Conservation (phyloP, 148 eudicot genomes). For the Rheum nobile region DNA sequence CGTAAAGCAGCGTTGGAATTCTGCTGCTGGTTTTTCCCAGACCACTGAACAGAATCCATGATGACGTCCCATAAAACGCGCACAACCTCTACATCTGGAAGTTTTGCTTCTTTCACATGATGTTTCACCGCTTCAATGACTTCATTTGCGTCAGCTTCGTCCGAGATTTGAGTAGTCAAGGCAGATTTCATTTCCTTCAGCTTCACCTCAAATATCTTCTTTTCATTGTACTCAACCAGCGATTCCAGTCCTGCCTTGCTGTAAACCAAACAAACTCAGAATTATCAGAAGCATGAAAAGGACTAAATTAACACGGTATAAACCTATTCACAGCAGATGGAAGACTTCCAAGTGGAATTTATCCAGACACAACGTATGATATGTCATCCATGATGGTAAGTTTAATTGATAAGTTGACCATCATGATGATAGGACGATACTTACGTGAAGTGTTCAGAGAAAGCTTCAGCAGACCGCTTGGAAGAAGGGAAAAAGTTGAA, state of each 20-base stretch:
- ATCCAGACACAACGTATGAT: no score
- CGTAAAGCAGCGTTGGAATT: slow-evolving; percentile 89
- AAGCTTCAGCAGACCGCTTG: slow-evolving; percentile 73
- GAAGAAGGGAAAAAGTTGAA: slow-evolving; percentile 82
- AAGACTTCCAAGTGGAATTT: no score
- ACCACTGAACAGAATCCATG: slow-evolving; percentile 99
- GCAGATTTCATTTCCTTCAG: slow-evolving; percentile 93
- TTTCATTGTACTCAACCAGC: slow-evolving; percentile 81
- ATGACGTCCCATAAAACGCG: slow-evolving; percentile 86
- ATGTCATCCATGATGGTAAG: no score
- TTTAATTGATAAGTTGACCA: neutral
- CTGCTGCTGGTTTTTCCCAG: slow-evolving; percentile 98
- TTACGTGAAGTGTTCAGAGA: slow-evolving; percentile 96
- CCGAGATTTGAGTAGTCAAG: slow-evolving; percentile 73
- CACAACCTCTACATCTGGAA: slow-evolving; percentile 90
- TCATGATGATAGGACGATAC: slow-evolving; percentile 13
- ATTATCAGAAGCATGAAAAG: neutral
- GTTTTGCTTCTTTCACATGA: slow-evolving; percentile 82
- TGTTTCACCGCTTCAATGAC: slow-evolving; percentile 79
- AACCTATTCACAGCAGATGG: no score
- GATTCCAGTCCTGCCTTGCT: slow-evolving; percentile 67
- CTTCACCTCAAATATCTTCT: slow-evolving; percentile 89
- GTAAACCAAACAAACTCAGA: slow-evolving; percentile 5
- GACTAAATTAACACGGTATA: neutral
- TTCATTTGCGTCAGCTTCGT: slow-evolving; percentile 79